These are phyloP conservation scores for Boechera divaricarpa DNA, from an alignment of 345 rosid species.

Conservation along the genomic window DNA sequence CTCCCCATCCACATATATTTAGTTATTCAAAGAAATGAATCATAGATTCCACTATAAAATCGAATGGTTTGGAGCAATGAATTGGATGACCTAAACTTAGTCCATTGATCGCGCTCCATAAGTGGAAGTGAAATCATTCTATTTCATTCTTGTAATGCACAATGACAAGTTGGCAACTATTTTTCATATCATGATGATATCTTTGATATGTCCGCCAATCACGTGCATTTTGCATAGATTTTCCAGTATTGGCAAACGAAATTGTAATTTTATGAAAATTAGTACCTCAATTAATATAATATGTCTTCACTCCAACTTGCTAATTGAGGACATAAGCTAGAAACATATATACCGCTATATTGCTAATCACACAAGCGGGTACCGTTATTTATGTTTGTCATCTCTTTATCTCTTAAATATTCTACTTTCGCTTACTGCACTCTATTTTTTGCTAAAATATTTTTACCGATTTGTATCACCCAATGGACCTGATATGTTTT, in stretches of 20 bases:
- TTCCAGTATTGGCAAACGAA: slow-evolving; percentile 16
- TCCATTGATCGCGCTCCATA: slow-evolving; percentile 24
- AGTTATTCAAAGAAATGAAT: neutral
- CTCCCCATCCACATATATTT: neutral
- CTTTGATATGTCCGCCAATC: neutral
- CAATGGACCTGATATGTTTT: neutral
- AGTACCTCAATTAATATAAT: neutral
- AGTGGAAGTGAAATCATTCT: slow-evolving; percentile 29
- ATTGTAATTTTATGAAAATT: neutral
- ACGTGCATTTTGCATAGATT: slow-evolving; percentile 7
- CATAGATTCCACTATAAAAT: slow-evolving; percentile 20
- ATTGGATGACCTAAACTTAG: slow-evolving; percentile 17
- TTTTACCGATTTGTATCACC: neutral
- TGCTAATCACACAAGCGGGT: neutral
- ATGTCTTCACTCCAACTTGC: neutral
- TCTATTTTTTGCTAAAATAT: neutral
- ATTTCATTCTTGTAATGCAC: slow-evolving; percentile 23
- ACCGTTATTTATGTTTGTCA: neutral
- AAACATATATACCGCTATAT: neutral
- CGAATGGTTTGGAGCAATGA: slow-evolving; percentile 2
- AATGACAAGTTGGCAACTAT: slow-evolving; percentile 18
- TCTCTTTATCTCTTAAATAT: no score
- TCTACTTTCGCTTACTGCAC: no score
- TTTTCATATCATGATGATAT: slow-evolving; percentile 23
- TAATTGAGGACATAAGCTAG: slow-evolving; percentile 10